These are phyloP conservation scores for Trifolium pratense DNA, from an alignment of 306 rosid species.

Conservation along the genomic window DNA sequence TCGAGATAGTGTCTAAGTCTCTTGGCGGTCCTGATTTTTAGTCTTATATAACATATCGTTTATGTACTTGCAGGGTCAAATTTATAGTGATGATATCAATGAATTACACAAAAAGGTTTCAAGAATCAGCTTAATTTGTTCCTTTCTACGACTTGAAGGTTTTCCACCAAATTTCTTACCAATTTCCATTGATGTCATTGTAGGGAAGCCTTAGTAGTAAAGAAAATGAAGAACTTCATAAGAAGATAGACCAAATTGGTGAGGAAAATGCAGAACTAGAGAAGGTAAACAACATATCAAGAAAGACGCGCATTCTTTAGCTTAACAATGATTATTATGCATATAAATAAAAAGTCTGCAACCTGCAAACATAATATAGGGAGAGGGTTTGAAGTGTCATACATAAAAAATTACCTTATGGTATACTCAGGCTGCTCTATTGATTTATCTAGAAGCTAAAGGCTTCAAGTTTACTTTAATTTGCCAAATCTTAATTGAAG, in stretches of 20 bases:
- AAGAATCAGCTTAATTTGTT: background rate
- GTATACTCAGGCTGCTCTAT: background rate
- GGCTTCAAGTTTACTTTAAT: background rate
- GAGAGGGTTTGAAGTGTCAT: background rate
- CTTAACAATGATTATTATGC: background rate
- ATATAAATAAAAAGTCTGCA: background rate
- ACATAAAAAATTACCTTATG: background rate
- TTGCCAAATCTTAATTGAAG: too few relatives aligned
- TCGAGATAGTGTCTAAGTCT: background rate
- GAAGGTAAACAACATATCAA: conserved; percentile 46
- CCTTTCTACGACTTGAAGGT: conserved; percentile 9
- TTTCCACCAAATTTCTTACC: conserved; percentile 14
- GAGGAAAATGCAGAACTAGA: conserved; percentile 58
- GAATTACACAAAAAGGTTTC: conserved; percentile 56
- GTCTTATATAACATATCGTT: conserved; percentile 22
- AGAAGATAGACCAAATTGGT: conserved; percentile 46
- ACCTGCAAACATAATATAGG: background rate
- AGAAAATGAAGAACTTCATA: conserved; percentile 55
- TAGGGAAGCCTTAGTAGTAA: conserved; percentile 55
- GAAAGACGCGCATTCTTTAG: background rate
- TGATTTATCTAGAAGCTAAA: background rate
- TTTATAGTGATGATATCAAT: conserved; percentile 56
- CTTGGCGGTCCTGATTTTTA: background rate
- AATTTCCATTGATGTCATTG: conserved; percentile 37
- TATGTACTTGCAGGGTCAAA: conserved; percentile 56